A percentile compares a stretch with the other conserved stretches of the same genome.
phyloP scores from a whole-genome alignment of 495 filamentous ascomycete species.

The Lentithecium fluviatile region DNA sequence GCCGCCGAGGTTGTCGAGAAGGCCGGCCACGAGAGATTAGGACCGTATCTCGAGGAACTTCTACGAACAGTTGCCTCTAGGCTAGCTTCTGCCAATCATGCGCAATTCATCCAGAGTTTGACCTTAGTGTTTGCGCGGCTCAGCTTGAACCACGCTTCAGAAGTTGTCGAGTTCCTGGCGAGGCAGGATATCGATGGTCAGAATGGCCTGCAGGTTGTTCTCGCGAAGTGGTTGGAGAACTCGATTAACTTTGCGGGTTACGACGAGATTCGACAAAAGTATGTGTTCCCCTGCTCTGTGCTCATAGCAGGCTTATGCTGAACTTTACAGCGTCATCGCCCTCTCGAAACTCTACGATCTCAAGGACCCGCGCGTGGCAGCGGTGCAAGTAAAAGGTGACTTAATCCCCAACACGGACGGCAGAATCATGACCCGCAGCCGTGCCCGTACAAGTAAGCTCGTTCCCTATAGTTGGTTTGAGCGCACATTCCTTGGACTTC shows the following conservation, averaged over 20 bases:
- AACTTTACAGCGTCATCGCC: conserved; percentile 70
- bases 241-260: conserved; percentile 95
- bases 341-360: conserved; percentile 84
- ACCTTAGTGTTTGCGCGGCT: conserved; percentile 94
- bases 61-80: conserved; percentile 86
- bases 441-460: conserved; percentile 66
- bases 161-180: conserved; percentile 87
- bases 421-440: conserved; percentile 89
- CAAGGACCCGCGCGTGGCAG: conserved; percentile 73
- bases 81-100: conserved; percentile 72
- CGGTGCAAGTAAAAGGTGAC: conserved; percentile 86
- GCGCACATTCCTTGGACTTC: not conserved
- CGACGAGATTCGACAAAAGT: conserved; percentile 95
- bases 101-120: conserved; percentile 85
- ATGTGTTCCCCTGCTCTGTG: conserved; percentile 36
- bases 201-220: conserved; percentile 80
- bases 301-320: conserved; percentile 35
- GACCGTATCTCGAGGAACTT: conserved; percentile 86
- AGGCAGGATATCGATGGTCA: conserved; percentile 71
- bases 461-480: not conserved
- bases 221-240: conserved; percentile 95
- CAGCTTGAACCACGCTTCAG: conserved; percentile 75
- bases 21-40: conserved; percentile 82
- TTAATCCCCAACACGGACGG: conserved; percentile 76
- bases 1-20: conserved; percentile 94